Evolutionary conservation across 306 rosid species (phyloP).

Genomic region (Calophaca sinica): DNA sequence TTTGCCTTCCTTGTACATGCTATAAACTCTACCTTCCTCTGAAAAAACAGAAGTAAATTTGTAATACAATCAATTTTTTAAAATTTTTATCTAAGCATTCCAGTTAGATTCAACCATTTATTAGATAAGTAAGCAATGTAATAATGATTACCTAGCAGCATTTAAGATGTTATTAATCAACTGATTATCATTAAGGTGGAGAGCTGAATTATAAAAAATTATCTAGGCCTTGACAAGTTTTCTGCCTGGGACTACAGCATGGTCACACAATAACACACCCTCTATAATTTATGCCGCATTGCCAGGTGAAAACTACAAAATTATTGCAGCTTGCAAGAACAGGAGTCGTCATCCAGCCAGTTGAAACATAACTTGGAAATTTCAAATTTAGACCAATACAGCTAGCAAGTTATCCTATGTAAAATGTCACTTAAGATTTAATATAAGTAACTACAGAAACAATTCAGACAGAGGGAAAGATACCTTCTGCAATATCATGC

Average conservation of each 20-base stretch:
- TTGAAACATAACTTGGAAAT: conserved; percentile 13
- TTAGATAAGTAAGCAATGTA: neutral
- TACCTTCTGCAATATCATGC: conserved; percentile 98
- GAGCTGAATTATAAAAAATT: conserved; percentile 18
- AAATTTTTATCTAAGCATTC: neutral
- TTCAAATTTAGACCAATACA: conserved; percentile 1
- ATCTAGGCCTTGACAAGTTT: neutral
- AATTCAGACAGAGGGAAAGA: conserved; percentile 32
- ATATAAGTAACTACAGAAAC: neutral
- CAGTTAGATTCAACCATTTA: neutral
- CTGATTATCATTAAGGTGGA: conserved; percentile 27
- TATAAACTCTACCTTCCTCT: conserved; percentile 34
- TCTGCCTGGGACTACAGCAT: conserved; percentile 1
- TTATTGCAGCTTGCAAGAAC: conserved; percentile 7
- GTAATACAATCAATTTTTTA: neutral
- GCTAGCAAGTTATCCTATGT: conserved; percentile 25
- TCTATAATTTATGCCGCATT: neutral
- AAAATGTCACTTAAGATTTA: conserved; percentile 14
- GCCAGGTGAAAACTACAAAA: conserved; percentile 8
- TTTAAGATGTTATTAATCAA: neutral
- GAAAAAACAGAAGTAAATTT: neutral
- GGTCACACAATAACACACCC: neutral
- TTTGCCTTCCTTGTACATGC: neutral
- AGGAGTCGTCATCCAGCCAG: conserved; percentile 4
- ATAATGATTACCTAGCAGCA: neutral